Evolutionary conservation across 352 stramenopile species (phyloP), one percentile per base, ranked within the genome.

Genomic region (Globisporangium alternatum): DNA sequence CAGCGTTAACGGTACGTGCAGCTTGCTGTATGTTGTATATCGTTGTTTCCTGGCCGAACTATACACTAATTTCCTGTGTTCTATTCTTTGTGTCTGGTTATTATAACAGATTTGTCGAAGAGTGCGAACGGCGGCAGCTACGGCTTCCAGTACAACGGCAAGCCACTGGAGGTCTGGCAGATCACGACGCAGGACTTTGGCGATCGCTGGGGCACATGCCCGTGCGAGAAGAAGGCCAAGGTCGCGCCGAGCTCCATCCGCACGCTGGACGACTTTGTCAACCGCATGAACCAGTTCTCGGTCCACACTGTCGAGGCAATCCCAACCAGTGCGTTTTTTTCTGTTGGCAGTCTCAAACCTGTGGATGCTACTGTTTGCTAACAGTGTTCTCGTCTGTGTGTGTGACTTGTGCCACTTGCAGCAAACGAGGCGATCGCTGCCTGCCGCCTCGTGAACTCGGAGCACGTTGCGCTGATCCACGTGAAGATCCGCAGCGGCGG

Each of bases 161-260:
- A 83, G 19, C 56, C 78, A 31, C 60, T 96, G 8, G 84, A 95
- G 75, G 72, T 86, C 56, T 95, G 85, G 84, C 78, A 87, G 69
- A 95, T 96, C 65, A 93, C 83, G 22, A 96, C 88, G 10, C 83
- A 91, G 67, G 86, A 96, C 72, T 96, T 96, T 83, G 88, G 86
- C 47, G 72, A 66, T 4, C 84, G 86, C 51, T 96, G 88, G 88
- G 86, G 86, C 35, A 81, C 86, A 12, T 95, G 84, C 43, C 83
- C 83, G 0, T 90, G 76, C 54, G 88, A 96, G 64, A 87, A 91
- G 73, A 96, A 95, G 68, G 80, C 73, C 30, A 94, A 91, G 71
- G 82, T 96, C 31, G 87, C 85, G 55, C 81, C 86, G 48, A 90
- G 80, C 66, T 88, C 83, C 0, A 85, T 96, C 41, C 86, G 80